A percentile compares a stretch with the other conserved stretches of the same genome.
phyloP scores from a whole-genome alignment of 495 filamentous ascomycete genomes.

The Xylaria palmicola region DNA sequence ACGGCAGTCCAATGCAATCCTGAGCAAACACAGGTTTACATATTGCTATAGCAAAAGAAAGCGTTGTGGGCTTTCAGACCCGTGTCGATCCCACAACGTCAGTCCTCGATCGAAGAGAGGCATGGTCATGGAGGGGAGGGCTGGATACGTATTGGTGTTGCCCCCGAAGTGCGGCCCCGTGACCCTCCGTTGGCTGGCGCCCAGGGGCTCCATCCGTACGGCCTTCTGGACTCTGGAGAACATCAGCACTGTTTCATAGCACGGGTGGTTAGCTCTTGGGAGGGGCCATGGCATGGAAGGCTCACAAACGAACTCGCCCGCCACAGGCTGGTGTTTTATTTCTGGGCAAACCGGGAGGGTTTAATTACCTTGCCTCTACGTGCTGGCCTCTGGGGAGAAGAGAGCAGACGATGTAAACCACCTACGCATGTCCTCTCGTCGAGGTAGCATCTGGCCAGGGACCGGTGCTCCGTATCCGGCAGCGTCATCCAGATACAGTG shows the following conservation, averaged over 20 bases:
- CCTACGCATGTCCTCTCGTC: neutral
- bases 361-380: neutral
- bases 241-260: neutral
- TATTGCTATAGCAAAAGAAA: neutral
- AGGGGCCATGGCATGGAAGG: neutral
- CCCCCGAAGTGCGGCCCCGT: neutral
- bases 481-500: neutral
- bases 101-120: neutral
- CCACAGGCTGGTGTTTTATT: neutral
- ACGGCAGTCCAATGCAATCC: neutral
- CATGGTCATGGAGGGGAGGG: neutral
- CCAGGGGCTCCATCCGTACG: neutral
- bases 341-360: conserved; percentile 13
- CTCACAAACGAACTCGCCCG: conserved; percentile 5
- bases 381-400: neutral
- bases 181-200: neutral
- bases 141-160: neutral
- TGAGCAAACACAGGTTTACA: conserved; percentile 3
- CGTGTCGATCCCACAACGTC: neutral
- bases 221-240: neutral
- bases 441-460: neutral
- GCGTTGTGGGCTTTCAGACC: neutral
- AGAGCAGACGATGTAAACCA: neutral
- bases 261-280: neutral
- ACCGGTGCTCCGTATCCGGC: too few relatives aligned